Conservation (phyloP, 1,284 basidiomycete genomes). For the Marasmius sp. region DNA sequence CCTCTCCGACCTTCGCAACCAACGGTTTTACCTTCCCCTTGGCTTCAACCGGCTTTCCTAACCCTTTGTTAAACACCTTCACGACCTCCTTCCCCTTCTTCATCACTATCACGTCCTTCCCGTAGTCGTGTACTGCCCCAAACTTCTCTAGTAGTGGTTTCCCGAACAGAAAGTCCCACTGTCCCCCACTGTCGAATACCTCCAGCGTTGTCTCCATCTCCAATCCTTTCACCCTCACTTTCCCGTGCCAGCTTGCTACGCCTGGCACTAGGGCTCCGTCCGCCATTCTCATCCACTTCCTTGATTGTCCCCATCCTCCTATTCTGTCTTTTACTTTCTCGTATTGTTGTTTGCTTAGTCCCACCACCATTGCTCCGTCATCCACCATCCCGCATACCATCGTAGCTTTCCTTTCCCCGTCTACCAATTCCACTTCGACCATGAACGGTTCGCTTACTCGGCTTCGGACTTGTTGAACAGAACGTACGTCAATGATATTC, state of each 20-base stretch:
- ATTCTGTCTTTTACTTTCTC: constrained; percentile 14
- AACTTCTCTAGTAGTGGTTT: constrained; percentile 28
- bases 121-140: constrained; percentile 25
- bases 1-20: neutral
- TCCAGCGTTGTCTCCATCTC: constrained; percentile 23
- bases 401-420: neutral
- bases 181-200: constrained; percentile 29
- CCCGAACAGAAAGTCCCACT: constrained; percentile 31
- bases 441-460: neutral
- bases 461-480: neutral
- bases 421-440: neutral
- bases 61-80: neutral
- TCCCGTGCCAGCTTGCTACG: constrained; percentile 25
- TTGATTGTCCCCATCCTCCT: constrained; percentile 14
- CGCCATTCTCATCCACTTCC: constrained; percentile 24
- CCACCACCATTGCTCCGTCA: constrained; percentile 29
- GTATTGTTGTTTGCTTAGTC: constrained; percentile 21
- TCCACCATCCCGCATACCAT: constrained; percentile 22
- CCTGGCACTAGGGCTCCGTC: constrained; percentile 25
- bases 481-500: constrained; percentile 4
- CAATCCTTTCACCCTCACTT: constrained; percentile 15
- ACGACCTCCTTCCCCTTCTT: neutral
- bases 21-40: neutral
- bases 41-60: neutral
- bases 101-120: constrained; percentile 17